A percentile compares a stretch with the other conserved stretches of the same genome.
phyloP scores from a whole-genome alignment of 2,329 filamentous ascomycete species.

The Claviceps africana region DNA sequence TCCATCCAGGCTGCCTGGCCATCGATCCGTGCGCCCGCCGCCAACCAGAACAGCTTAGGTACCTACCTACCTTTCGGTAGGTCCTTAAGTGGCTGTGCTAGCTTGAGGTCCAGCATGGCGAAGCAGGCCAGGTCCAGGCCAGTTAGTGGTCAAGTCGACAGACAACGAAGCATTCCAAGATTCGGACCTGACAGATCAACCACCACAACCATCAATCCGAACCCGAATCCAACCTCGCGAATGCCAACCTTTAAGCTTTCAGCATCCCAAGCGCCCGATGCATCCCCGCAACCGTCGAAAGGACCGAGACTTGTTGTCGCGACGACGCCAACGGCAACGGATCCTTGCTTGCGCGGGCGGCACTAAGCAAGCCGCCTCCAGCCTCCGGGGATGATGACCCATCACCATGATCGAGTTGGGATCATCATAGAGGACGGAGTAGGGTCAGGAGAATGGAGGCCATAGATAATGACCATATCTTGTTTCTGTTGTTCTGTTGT shows the following conservation, averaged over 20 bases:
- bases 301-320: slow-evolving; percentile 1
- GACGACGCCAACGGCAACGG: neutral
- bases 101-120: too few relatives aligned
- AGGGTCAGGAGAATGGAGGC: neutral
- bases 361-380: neutral
- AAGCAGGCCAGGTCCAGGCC: neutral
- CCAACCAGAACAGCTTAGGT: too few relatives aligned
- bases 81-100: too few relatives aligned
- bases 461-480: too few relatives aligned
- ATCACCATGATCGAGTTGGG: neutral
- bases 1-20: neutral
- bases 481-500: too few relatives aligned
- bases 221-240: neutral
- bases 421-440: neutral
- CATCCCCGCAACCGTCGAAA: too few relatives aligned
- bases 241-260: too few relatives aligned
- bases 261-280: too few relatives aligned
- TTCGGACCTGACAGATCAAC: neutral
- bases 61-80: too few relatives aligned
- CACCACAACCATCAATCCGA: too few relatives aligned
- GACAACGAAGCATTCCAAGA: too few relatives aligned
- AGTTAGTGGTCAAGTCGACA: too few relatives aligned
- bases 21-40: neutral
- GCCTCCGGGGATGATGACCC: neutral
- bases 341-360: neutral